Base-by-base conservation (phyloP, 768 basidiomycete species). In the Lenzites betulinus region DNA sequence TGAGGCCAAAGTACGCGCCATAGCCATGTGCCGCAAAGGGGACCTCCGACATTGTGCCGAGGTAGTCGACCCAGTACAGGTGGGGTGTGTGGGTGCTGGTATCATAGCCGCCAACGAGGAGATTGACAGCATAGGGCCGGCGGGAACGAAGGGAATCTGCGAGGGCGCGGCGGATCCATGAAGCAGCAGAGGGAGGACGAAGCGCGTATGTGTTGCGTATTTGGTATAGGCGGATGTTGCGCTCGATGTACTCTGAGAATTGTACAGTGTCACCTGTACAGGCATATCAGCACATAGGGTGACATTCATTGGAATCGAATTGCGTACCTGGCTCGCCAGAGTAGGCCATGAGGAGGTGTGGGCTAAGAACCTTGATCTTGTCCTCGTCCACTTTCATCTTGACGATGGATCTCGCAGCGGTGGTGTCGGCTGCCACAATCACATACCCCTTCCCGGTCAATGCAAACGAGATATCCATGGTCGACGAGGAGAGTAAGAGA, bases 331-430 rank as follows among this genome's bases (percentile, higher is more conserved):
- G 92, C 74, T 97, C 95, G 64, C 95, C 95, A 64, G 92, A 92
- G 74, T 89, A 93, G 0, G 94, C 88, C 94, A 99, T 96, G 71
- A 95, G 83, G 35, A 98, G 79, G 74, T 97, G 93, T 25, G 94
- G 88, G 63, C 92, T 88, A 43, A 99, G 82, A 23, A 83, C 81
- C 75, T 95, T 94, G 80, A 96, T 93, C 79, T 98, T 98, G 81
- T 98, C 95, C 77, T 93, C 92, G 76, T 97, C 94, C 38, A 82
- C 73, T 79, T 98, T 97, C 94, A 98, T 97, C 78, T 95, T 96
- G 72, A 98, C 88, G 75, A 99, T 93, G 33, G 94, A 97, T 66
- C 93, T 83, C 3, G 89, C 86, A 8, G 94, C 86, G 15, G 88
- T 92, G 8, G 89, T 93, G 76, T 98, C 96, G 11, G 95, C 87